phyloP scores from a whole-genome alignment of 2,329 filamentous ascomycete genomes.

The Diaporthe nobilis region DNA sequence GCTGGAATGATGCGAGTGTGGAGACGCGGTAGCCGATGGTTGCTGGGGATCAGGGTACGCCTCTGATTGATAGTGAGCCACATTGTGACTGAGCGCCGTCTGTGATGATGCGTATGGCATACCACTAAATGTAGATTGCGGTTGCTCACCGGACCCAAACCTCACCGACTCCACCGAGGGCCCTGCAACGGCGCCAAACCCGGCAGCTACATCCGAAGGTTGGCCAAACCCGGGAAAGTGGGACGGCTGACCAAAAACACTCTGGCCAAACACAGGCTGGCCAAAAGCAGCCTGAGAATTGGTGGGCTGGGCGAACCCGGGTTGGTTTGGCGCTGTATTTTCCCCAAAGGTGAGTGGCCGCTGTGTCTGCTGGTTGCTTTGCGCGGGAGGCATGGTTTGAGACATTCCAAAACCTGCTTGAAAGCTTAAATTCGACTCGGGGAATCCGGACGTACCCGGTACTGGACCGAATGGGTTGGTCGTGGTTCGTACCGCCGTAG shows the following conservation, averaged over 20 bases:
- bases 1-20: constrained; percentile 17
- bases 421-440: background rate
- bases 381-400: background rate
- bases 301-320: constrained; percentile 5
- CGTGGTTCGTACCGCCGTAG: background rate
- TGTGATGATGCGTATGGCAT: constrained; percentile 26
- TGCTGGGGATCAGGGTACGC: constrained; percentile 33
- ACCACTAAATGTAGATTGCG: constrained; percentile 24
- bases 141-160: constrained; percentile 40
- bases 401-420: constrained; percentile 14
- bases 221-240: constrained; percentile 11
- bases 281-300: constrained; percentile 22
- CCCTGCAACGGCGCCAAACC: constrained; percentile 19
- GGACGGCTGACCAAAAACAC: constrained; percentile 1
- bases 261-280: background rate
- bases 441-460: background rate
- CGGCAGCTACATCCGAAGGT: background rate
- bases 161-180: constrained; percentile 33
- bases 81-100: background rate
- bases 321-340: constrained; percentile 14
- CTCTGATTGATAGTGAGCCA: constrained; percentile 33
- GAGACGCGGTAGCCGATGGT: background rate
- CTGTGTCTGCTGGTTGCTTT: background rate
- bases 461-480: constrained; percentile 7
- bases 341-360: constrained; percentile 8